These are phyloP conservation scores for Verbascum thapsus DNA, from an alignment of 257 asterid species.

Conservation along the genomic window DNA sequence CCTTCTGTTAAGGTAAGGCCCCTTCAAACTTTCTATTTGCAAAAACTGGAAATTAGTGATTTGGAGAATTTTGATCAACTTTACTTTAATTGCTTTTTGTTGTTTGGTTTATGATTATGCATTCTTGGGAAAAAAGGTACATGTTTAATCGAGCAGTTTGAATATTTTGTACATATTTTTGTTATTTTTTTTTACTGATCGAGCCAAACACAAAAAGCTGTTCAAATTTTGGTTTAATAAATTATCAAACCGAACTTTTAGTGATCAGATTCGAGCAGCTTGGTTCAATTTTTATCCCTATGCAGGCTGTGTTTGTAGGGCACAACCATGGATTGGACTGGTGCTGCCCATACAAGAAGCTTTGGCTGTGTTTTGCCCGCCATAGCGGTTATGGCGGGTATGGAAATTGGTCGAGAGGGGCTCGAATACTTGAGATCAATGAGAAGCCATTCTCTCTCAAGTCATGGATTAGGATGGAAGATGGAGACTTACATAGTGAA, in stretches of 20 bases:
- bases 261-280: too few relatives aligned
- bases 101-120: too few relatives aligned
- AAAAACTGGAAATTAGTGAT: too few relatives aligned
- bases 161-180: too few relatives aligned
- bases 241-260: too few relatives aligned
- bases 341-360: conserved; percentile 81
- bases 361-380: conserved; percentile 90
- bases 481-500: conserved; percentile 62
- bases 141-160: too few relatives aligned
- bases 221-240: too few relatives aligned
- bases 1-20: conserved; percentile 67
- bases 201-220: too few relatives aligned
- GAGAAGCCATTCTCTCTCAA: conserved; percentile 63
- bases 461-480: conserved; percentile 93
- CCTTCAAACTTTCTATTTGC: not conserved
- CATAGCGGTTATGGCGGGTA: conserved; percentile 99
- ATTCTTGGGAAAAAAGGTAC: too few relatives aligned
- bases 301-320: conserved; percentile 89
- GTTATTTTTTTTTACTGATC: too few relatives aligned
- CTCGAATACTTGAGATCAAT: conserved; percentile 64
- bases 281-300: too few relatives aligned
- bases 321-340: conserved; percentile 97
- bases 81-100: not conserved
- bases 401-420: conserved; percentile 83
- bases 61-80: too few relatives aligned